phyloP scores from a whole-genome alignment of 179 eudicot species.

The Monotropa hypopitys region DNA sequence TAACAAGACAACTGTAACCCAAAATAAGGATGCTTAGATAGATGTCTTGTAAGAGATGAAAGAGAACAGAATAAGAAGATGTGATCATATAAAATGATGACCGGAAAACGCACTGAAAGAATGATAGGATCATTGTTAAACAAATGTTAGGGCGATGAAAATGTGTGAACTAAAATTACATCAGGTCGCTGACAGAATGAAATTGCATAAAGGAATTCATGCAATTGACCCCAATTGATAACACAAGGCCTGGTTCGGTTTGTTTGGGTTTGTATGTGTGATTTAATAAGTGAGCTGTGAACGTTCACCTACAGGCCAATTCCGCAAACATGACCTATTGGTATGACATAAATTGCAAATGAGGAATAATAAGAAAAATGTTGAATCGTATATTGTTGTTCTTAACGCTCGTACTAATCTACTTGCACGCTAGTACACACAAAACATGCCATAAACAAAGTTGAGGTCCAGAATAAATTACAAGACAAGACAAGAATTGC shows the following conservation, averaged over 20 bases:
- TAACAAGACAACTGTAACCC: no score
- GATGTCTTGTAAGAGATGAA: no score
- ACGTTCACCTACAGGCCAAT: neutral
- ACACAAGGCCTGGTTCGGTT: neutral
- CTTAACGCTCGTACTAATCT: neutral
- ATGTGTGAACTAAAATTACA: neutral
- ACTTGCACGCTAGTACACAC: neutral
- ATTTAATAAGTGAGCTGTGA: neutral
- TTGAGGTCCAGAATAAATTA: neutral
- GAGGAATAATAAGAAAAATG: neutral
- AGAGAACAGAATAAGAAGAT: no score
- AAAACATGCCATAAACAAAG: neutral
- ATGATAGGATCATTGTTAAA: no score
- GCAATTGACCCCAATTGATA: neutral
- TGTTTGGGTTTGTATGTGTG: neutral
- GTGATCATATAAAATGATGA: no score
- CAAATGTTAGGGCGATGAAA: neutral
- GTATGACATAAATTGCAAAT: neutral
- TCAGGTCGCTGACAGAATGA: neutral
- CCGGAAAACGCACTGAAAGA: no score
- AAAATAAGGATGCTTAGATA: no score
- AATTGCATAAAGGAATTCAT: neutral
- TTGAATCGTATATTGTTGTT: neutral
- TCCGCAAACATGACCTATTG: neutral
- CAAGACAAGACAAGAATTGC: neutral